Base-by-base conservation (phyloP, 495 filamentous ascomycete species). In the Penicillium roqueforti region DNA sequence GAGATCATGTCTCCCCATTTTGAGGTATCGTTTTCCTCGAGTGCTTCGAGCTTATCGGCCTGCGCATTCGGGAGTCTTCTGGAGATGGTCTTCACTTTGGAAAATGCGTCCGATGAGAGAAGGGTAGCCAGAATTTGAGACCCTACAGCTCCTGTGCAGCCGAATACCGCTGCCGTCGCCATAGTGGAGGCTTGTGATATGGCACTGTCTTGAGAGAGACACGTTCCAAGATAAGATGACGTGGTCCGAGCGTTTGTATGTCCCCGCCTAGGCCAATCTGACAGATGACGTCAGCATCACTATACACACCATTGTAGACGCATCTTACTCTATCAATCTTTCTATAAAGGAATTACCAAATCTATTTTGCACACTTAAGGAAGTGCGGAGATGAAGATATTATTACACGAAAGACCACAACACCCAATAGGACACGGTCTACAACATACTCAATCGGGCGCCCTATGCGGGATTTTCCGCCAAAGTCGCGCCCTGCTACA, bases 131-230 rank as follows among this genome's bases (percentile, higher is more conserved):
- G 74, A 61, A 86, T 83, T 54, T 80, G 66, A 37, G 71, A 74
- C 51, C 83, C 84, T 3, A 78, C 73, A 10, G 81, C 75, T 58
- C 82, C 82, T 16, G 82, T 85, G 48, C 71, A 73, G 57, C 82
- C 82, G 48, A 84, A 72, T 37, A 85, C 58, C 39, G 77, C 73
- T 57, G 74, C 75, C 25, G 73, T 67, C 13, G 75, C 67, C 60
- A 75, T 68, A 6, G 23, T 55, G n/a, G 19, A 10, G 23, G n/a
- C 6, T 36, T 43, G 25, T 32, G 32, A 16, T n/a, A 16, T 16
- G 6, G 14, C 14, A n/a, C 8, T 34, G 7, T 16, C 4, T 42
- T n/a, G n/a, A 11, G n/a, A 4, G 14, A n/a, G 6, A 36, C 2
- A 31, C 7, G 3, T 28, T 8, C 28, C 28, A 31, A 10, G n/a